A percentile compares a stretch with the other conserved stretches of the same genome.
These are phyloP conservation scores for Rubia yunnanensis DNA, from an alignment of 257 asterid species.

Conservation along the genomic window DNA sequence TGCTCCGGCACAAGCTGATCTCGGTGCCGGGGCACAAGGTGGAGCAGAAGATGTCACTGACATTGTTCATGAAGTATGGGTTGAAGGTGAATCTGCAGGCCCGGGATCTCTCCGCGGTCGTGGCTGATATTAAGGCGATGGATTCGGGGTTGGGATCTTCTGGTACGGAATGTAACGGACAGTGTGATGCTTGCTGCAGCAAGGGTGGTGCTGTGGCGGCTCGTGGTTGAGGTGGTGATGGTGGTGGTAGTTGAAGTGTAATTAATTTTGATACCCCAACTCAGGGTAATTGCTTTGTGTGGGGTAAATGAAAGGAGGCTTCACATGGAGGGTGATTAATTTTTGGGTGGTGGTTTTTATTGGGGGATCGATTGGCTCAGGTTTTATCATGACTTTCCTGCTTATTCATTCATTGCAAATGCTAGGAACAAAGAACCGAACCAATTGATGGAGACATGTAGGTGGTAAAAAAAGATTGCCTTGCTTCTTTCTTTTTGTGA, in stretches of 20 bases:
- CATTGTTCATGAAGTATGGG: constrained; percentile 80
- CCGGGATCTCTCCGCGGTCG: constrained; percentile 38
- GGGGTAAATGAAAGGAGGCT: constrained; percentile 2
- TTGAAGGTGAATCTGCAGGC: constrained; percentile 45
- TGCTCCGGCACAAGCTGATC: constrained; percentile 64
- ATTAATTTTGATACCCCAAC: background rate
- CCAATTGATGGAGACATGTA: background rate
- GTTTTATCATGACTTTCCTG: background rate
- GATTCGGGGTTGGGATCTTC: background rate
- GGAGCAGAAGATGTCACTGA: constrained; percentile 89
- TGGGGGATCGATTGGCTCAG: background rate
- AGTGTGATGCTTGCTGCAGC: constrained; percentile 9
- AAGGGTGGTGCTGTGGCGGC: constrained; percentile 8
- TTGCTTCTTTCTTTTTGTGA: background rate
- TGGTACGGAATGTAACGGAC: constrained; percentile 5
- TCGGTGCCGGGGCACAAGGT: constrained; percentile 51
- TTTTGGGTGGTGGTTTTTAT: background rate
- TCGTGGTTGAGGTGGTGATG: background rate
- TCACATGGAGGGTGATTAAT: constrained; percentile 18
- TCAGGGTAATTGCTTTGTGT: background rate
- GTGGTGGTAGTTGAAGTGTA: background rate
- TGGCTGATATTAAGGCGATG: constrained; percentile 16
- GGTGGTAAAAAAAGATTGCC: background rate
- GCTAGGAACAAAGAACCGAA: background rate
- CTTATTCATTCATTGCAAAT: constrained; percentile 12